These are phyloP conservation scores for Boletus bicolor DNA, from an alignment of 768 basidiomycete species.

Conservation along the genomic window DNA sequence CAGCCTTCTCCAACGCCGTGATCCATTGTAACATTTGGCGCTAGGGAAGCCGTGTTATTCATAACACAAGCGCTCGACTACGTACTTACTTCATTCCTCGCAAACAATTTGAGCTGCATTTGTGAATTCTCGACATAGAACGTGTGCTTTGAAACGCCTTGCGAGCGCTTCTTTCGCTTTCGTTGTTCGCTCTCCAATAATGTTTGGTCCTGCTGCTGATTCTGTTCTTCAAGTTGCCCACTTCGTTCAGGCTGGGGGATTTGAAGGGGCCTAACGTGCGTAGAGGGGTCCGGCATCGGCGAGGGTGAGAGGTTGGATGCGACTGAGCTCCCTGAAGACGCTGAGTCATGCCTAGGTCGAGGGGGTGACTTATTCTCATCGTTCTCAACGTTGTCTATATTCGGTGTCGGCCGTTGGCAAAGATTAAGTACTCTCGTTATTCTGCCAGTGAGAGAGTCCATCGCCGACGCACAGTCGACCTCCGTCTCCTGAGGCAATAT, in stretches of 20 bases:
- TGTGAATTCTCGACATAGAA: conserved; percentile 94
- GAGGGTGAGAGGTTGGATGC: conserved; percentile 41
- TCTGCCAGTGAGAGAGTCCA: conserved; percentile 47
- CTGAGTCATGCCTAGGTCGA: conserved; percentile 12
- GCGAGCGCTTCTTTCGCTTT: conserved; percentile 45
- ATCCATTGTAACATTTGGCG: conserved; percentile 98
- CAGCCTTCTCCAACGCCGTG: conserved; percentile 80
- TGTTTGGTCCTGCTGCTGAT: conserved; percentile 19
- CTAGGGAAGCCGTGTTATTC: conserved; percentile 34
- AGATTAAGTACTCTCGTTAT: conserved; percentile 46
- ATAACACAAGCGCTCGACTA: neutral
- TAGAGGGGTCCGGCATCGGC: conserved; percentile 79
- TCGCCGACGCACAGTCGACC: conserved; percentile 37
- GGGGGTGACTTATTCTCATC: neutral
- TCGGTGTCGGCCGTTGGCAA: conserved; percentile 20
- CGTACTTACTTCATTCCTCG: conserved; percentile 71
- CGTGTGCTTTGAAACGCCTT: conserved; percentile 85
- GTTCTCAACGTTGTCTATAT: conserved; percentile 5
- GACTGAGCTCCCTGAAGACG: conserved; percentile 35
- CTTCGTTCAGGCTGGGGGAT: conserved; percentile 13
- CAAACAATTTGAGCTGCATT: conserved; percentile 79
- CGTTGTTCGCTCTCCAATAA: conserved; percentile 37
- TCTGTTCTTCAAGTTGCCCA: conserved; percentile 11
- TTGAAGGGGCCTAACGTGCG: conserved; percentile 59
- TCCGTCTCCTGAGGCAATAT: conserved; percentile 24